Conservation (phyloP, 2,329 filamentous ascomycete genomes). For the Truncatella angustata region DNA sequence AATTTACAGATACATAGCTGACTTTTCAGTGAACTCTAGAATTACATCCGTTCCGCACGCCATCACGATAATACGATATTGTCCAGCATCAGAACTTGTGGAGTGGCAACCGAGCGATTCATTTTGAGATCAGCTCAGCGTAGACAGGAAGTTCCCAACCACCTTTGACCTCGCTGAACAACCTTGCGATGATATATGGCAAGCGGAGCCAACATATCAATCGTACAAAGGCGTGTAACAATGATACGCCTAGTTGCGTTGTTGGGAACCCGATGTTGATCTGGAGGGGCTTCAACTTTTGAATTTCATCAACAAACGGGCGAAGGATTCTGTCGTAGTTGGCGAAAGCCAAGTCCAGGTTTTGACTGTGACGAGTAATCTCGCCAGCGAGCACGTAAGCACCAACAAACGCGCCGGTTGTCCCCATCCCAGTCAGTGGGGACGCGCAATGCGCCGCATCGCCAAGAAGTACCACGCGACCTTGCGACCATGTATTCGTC, state of each 20-base stretch:
- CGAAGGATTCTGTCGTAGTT: constrained; percentile 18
- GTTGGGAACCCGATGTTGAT: neutral
- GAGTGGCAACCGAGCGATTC: no score
- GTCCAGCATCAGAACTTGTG: no score
- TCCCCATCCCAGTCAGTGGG: constrained; percentile 45
- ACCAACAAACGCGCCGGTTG: constrained; percentile 39
- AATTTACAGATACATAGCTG: no score
- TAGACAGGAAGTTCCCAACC: neutral
- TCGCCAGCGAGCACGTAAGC: constrained; percentile 53
- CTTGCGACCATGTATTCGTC: constrained; percentile 28
- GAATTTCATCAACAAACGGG: constrained; percentile 18
- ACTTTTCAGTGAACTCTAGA: no score
- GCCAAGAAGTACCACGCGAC: constrained; percentile 43
- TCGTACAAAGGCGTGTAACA: neutral
- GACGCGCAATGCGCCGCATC: constrained; percentile 47
- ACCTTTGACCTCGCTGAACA: neutral
- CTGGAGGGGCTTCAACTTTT: constrained; percentile 9
- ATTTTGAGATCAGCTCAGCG: no score
- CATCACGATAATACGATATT: no score
- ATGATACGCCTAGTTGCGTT: neutral
- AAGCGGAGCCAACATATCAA: neutral
- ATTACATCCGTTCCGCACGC: no score
- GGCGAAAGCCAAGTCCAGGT: neutral
- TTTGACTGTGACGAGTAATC: constrained; percentile 20
- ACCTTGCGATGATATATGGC: neutral